A percentile compares a stretch with the other conserved stretches of the same genome.
phyloP scores from a whole-genome alignment of 176 grass and related monocot genomes.

The Musa schizocarpa region DNA sequence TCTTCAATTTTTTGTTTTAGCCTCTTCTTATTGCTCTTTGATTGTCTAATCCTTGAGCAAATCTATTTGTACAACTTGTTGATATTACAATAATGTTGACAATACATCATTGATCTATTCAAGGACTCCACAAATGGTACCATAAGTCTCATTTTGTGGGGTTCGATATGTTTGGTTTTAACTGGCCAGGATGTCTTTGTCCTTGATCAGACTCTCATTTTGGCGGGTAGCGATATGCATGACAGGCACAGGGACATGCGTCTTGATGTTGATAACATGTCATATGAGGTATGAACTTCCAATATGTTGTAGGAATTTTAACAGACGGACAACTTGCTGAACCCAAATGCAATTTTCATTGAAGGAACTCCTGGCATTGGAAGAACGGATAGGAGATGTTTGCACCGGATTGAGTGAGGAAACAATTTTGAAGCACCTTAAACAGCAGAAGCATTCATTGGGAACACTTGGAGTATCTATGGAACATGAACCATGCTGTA shows the following conservation, averaged over 20 bases:
- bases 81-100: not conserved
- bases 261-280: conserved; percentile 19
- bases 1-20: not conserved
- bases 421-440: conserved; percentile 2
- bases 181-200: conserved; percentile 5
- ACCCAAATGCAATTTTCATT: not conserved
- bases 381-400: conserved; percentile 13
- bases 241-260: conserved; percentile 20
- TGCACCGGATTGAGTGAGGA: conserved; percentile 11
- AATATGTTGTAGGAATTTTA: not conserved
- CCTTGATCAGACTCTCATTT: conserved; percentile 6
- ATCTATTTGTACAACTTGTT: not conserved
- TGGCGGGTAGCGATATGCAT: conserved; percentile 4
- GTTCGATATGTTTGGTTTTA: not conserved
- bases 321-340: too few species aligned
- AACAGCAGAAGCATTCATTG: not conserved
- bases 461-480: not conserved
- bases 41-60: not conserved
- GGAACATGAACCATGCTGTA: conserved; percentile 7
- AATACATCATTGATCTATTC: not conserved
- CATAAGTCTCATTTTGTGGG: not conserved
- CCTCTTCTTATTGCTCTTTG: not conserved
- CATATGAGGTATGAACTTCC: conserved; percentile 4
- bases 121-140: not conserved
- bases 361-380: conserved; percentile 9